Conservation (phyloP, 129 eudicot species). For the Saposhnikovia divaricata region DNA sequence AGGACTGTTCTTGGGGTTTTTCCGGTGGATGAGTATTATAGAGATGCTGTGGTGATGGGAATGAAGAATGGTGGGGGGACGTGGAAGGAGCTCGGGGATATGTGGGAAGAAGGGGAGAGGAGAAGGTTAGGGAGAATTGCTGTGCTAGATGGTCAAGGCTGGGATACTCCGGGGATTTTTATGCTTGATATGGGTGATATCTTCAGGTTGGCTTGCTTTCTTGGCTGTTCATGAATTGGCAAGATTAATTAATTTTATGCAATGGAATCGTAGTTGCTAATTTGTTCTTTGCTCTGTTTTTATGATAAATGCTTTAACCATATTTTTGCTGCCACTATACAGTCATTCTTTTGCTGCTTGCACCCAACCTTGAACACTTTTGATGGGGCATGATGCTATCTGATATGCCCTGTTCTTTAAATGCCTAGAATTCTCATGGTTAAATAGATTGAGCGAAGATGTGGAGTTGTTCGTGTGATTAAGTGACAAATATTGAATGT, state of each 20-base stretch:
- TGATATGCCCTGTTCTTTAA: not conserved
- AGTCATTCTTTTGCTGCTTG: not conserved
- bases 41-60: constrained; percentile 73
- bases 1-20: constrained; percentile 83
- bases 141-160: constrained; percentile 38
- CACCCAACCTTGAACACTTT: not conserved
- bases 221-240: not conserved
- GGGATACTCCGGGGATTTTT: constrained; percentile 46
- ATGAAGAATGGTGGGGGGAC: constrained; percentile 45
- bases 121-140: constrained; percentile 61
- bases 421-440: not conserved
- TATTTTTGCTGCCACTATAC: not conserved
- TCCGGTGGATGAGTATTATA: constrained; percentile 76
- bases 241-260: not conserved
- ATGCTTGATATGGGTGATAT: constrained; percentile 71
- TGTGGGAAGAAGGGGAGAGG: constrained; percentile 93
- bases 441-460: not conserved
- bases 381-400: not conserved
- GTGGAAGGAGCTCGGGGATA: constrained; percentile 81
- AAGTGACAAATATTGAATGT: not conserved
- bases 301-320: not conserved
- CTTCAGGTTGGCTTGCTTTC: constrained; percentile 42
- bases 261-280: not conserved
- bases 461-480: not conserved
- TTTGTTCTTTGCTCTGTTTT: not conserved